Percentiles rank a stretch among this genome's conserved stretches.
These are phyloP conservation scores for Stereum hirsutum DNA, from an alignment of 1,284 basidiomycete species.

Conservation along the genomic window DNA sequence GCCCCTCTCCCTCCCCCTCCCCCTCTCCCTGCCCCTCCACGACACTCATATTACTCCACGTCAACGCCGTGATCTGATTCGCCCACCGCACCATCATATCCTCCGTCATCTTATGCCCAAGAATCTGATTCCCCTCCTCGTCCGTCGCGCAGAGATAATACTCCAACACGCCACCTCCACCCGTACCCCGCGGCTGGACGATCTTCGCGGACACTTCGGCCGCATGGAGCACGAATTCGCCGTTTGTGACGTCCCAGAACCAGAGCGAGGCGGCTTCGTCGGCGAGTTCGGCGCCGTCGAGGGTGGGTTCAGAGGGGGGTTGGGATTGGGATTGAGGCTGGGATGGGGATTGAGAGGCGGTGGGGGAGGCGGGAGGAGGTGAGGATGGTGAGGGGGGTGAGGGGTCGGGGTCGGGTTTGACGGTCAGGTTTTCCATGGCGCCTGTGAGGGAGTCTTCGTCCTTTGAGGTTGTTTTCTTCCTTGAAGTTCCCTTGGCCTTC, in stretches of 20 bases:
- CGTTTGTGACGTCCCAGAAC: constrained; percentile 65
- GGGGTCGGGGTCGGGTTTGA: constrained; percentile 7
- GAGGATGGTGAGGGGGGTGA: constrained; percentile 2
- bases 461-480: constrained; percentile 14
- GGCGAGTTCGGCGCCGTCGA: constrained; percentile 25
- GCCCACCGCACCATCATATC: constrained; percentile 77
- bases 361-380: constrained; percentile 12
- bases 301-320: constrained; percentile 13
- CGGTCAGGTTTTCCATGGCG: constrained; percentile 8
- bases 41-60: constrained; percentile 74
- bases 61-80: constrained; percentile 58
- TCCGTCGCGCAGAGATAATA: constrained; percentile 59
- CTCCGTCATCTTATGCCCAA: constrained; percentile 53
- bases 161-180: constrained; percentile 33
- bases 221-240: constrained; percentile 72
- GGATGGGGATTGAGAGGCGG: constrained; percentile 11
- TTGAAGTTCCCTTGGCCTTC: constrained; percentile 16
- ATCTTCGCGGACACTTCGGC: constrained; percentile 60
- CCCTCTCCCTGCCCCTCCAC: constrained; percentile 58
- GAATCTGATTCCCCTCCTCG: constrained; percentile 37
- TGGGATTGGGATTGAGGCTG: too few relatives aligned
- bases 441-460: constrained; percentile 9
- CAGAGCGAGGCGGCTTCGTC: constrained; percentile 47
- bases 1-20: too few relatives aligned
- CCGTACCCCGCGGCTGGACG: too few relatives aligned